These are phyloP conservation scores for Bremia lactucae DNA, from an alignment of 352 stramenopile species.

Conservation along the genomic window DNA sequence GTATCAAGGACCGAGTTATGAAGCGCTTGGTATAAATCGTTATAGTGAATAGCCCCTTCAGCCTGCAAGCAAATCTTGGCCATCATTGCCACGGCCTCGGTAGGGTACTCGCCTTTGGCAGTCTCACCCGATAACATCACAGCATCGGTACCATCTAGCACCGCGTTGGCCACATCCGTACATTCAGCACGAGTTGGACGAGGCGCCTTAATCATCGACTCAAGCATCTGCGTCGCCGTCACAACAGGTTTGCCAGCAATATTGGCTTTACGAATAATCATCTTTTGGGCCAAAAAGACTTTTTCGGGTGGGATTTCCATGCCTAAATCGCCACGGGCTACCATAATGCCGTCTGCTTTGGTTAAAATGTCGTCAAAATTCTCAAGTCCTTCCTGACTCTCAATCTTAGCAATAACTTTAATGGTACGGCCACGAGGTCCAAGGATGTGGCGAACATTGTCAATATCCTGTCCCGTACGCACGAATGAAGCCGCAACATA, in stretches of 20 bases:
- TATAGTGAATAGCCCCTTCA: conserved; percentile 85
- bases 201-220: conserved; percentile 97
- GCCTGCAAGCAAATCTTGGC: conserved; percentile 86
- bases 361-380: conserved; percentile 96
- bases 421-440: conserved; percentile 78
- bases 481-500: conserved; percentile 98
- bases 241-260: conserved; percentile 95
- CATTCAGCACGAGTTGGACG: conserved; percentile 96
- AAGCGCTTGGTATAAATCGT: conserved; percentile 76
- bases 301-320: conserved; percentile 98
- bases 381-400: conserved; percentile 95
- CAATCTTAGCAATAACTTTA: conserved; percentile 98
- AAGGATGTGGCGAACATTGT: conserved; percentile 90
- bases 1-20: conserved; percentile 61
- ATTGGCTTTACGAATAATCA: conserved; percentile 96
- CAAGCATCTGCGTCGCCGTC: conserved; percentile 98
- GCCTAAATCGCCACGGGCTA: conserved; percentile 95
- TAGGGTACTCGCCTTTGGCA: conserved; percentile 94
- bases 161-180: conserved; percentile 97
- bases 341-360: conserved; percentile 97
- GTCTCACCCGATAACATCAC: conserved; percentile 99
- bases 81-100: conserved; percentile 92
- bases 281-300: conserved; percentile 98
- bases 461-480: conserved; percentile 92
- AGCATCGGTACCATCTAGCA: conserved; percentile 94